Base-by-base conservation (phyloP, 2,329 filamentous ascomycete genomes). In the Aspergillus quadrilineatus region DNA sequence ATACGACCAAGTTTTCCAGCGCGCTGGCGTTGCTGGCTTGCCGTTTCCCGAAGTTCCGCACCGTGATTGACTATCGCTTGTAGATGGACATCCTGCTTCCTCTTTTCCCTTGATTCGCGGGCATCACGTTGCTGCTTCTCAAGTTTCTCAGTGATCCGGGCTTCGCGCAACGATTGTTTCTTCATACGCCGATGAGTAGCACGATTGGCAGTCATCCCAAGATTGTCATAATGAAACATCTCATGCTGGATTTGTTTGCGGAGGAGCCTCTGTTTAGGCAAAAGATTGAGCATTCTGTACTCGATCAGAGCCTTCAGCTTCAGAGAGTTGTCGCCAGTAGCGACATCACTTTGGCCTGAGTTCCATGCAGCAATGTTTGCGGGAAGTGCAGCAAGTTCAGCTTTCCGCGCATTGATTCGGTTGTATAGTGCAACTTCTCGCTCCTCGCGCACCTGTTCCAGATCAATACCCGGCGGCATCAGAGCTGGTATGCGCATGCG, bases 61-160 rank as follows among this genome's bases (percentile, higher is more conserved):
- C 89, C 86, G 73, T 97, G 93, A 63, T 86, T 87, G 64, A 90
- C 83, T 51, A 99, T 91, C 36, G 92, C 89, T 61, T 90, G 87
- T 57, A 99, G 82, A 75, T 96, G 96, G 72, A 97, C 93, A 59
- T 83, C 85, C 70, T 97, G 93, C 78, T 95, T 96, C 85, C 96
- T 94, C 86, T 96, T 96, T 78, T 99, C 94, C 61, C 95, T 90
- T 63, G 89, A 90, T 78, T 97, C 93, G 57, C 94, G 89, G 42
- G 92, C 93, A 73, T 97, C 93, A 56, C 94, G 90, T 73, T 99
- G 94, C 74, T 99, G 92, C 79, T 97, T 97, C 84, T 99, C 94
- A 1, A 99, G 85, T 76, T 97, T 99, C 83, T 99, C 94, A 0
- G 94, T 99, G 63, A 99, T 95, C 56, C 93, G 89, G 55, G 94